Evolutionary conservation across 2,329 filamentous ascomycete genomes (phyloP).

Genomic region (Macrophomina tecta): DNA sequence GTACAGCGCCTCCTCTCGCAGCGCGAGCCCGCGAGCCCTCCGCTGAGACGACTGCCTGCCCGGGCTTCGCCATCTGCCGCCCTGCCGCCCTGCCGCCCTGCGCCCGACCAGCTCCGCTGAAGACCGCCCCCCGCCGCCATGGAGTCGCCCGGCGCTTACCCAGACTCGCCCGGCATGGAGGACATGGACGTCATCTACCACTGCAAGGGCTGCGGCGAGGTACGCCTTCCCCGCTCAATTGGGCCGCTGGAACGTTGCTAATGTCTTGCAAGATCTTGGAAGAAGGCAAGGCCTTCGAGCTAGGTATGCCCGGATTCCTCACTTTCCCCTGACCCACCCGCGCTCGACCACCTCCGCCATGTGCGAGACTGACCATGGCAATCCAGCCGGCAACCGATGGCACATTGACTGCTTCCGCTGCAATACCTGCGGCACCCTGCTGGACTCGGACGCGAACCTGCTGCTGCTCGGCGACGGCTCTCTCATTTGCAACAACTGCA

Average conservation of each 20-base stretch:
- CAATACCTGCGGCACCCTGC: conserved; percentile 91
- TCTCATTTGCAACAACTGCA: conserved; percentile 98
- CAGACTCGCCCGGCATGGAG: conserved; percentile 55
- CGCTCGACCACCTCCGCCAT: conserved; percentile 10
- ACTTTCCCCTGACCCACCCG: conserved; percentile 23
- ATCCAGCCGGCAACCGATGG: conserved; percentile 89
- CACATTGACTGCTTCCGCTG: conserved; percentile 99
- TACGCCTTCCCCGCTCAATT: conserved; percentile 33
- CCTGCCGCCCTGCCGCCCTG: background rate
- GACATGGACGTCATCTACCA: conserved; percentile 61
- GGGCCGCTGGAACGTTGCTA: conserved; percentile 27
- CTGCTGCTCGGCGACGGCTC: conserved; percentile 96
- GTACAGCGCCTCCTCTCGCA: conserved; percentile 16
- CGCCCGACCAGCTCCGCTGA: conserved; percentile 1
- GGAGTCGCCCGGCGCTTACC: conserved; percentile 62
- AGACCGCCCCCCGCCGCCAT: conserved; percentile 41
- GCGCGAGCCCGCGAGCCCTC: background rate
- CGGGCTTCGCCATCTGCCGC: background rate
- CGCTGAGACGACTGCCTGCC: conserved; percentile 15
- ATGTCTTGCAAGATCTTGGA: conserved; percentile 77
- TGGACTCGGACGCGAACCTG: conserved; percentile 97
- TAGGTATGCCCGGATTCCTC: conserved; percentile 67
- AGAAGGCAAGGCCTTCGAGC: conserved; percentile 97
- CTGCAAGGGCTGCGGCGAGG: conserved; percentile 66
- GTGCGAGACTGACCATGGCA: conserved; percentile 17